These are phyloP conservation scores for Spathaspora girioi DNA, from an alignment of 805 yeast genomes.

Conservation along the genomic window DNA sequence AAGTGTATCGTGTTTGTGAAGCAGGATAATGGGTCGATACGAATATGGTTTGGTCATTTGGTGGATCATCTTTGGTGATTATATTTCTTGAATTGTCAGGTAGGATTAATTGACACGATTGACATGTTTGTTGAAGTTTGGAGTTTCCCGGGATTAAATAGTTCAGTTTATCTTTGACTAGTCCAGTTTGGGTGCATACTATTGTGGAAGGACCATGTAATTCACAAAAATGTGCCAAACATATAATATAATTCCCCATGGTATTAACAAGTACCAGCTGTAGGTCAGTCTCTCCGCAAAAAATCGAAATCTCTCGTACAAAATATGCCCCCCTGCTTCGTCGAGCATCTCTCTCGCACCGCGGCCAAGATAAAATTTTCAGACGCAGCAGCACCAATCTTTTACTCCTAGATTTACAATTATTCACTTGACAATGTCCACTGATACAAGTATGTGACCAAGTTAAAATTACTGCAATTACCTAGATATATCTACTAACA, in stretches of 20 bases:
- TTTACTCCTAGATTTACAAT: too few species aligned
- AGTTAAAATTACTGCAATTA: background rate
- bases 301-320: background rate
- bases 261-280: background rate
- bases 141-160: conserved; percentile 35
- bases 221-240: conserved; percentile 75
- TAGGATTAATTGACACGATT: conserved; percentile 54
- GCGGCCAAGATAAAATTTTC: background rate
- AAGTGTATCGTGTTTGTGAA: conserved; percentile 42
- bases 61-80: conserved; percentile 10
- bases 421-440: background rate
- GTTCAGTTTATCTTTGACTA: conserved; percentile 14
- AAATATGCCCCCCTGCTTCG: background rate
- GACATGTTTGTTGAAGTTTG: conserved; percentile 46
- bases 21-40: conserved; percentile 63
- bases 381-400: too few species aligned
- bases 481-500: background rate
- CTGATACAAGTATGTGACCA: conserved; percentile 3
- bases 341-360: background rate
- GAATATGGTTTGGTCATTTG: conserved; percentile 19
- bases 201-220: conserved; percentile 70
- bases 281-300: background rate
- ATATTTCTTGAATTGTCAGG: conserved; percentile 36
- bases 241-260: conserved; percentile 40
- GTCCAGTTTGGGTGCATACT: conserved; percentile 53